Conservation (phyloP, 768 basidiomycete genomes). For the Pholiota molesta region DNA sequence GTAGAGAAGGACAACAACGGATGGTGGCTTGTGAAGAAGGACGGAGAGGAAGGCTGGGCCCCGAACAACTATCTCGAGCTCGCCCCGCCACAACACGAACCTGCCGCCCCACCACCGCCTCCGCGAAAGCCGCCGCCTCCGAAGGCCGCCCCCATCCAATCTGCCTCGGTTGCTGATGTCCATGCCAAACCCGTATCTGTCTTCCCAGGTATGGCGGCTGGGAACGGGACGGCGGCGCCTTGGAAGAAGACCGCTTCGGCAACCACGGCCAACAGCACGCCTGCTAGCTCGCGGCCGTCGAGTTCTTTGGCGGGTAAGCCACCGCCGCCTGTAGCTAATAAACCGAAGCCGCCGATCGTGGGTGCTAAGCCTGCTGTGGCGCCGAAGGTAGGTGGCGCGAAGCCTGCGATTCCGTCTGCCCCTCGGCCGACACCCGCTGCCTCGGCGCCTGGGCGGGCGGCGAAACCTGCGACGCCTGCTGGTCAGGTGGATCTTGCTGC, state of each 20-base stretch:
- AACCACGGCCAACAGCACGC: constrained; percentile 33
- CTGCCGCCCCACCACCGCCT: constrained; percentile 72
- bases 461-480: constrained; percentile 44
- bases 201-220: constrained; percentile 72
- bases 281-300: constrained; percentile 51
- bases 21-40: constrained; percentile 96
- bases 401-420: constrained; percentile 66
- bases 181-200: constrained; percentile 81
- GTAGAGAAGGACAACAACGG: constrained; percentile 94
- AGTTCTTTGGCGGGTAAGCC: constrained; percentile 54
- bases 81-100: constrained; percentile 62
- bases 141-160: constrained; percentile 38
- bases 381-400: constrained; percentile 49
- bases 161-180: constrained; percentile 55
- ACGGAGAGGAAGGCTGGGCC: constrained; percentile 87
- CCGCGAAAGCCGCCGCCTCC: constrained; percentile 52
- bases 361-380: constrained; percentile 41
- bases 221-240: constrained; percentile 70
- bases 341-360: constrained; percentile 64
- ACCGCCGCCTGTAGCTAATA: constrained; percentile 65
- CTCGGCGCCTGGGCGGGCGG: constrained; percentile 38
- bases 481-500: constrained; percentile 84
- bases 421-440: constrained; percentile 40
- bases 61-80: constrained; percentile 92
- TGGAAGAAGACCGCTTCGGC: constrained; percentile 65